Conservation (phyloP, 225 moss, liverwort and hornwort genomes). For the Pseudisothecium myosuroides region DNA sequence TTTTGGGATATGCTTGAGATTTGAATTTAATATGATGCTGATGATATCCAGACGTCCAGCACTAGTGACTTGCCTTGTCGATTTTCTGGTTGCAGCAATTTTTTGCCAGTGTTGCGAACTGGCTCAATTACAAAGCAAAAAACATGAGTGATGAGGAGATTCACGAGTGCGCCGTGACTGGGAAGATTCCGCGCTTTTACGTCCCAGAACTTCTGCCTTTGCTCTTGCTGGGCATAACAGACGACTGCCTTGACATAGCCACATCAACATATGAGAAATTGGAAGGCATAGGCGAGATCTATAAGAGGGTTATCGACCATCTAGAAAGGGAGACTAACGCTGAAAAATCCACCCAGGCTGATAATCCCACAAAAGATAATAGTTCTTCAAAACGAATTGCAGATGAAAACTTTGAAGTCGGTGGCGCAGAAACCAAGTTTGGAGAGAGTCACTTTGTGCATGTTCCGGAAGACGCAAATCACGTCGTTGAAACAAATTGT, state of each 20-base stretch:
- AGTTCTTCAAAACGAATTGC: neutral
- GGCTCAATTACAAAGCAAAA: slow-evolving; percentile 59
- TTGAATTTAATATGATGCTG: neutral
- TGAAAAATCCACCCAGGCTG: neutral
- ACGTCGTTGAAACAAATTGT: neutral
- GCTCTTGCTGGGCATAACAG: slow-evolving; percentile 65
- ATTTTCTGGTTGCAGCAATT: slow-evolving; percentile 41
- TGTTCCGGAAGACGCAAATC: neutral
- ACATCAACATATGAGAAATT: slow-evolving; percentile 35
- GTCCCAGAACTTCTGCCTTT: slow-evolving; percentile 56
- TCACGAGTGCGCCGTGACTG: neutral
- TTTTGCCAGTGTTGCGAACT: slow-evolving; percentile 61
- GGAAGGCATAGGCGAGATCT: slow-evolving; percentile 64
- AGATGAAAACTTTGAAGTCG: neutral
- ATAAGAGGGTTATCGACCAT: slow-evolving; percentile 27
- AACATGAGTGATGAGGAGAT: slow-evolving; percentile 25
- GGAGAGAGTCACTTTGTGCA: neutral
- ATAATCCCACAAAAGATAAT: neutral
- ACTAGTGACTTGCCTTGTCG: neutral
- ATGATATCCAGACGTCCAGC: neutral
- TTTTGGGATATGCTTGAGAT: neutral
- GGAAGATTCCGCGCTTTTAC: slow-evolving; percentile 41
- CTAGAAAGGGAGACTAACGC: neutral
- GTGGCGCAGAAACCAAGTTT: neutral
- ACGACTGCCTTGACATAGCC: slow-evolving; percentile 61